A percentile compares a stretch with the other conserved stretches of the same genome.
Conservation (phyloP, 139 green algal genomes). For the Picochlorum costavermella region DNA sequence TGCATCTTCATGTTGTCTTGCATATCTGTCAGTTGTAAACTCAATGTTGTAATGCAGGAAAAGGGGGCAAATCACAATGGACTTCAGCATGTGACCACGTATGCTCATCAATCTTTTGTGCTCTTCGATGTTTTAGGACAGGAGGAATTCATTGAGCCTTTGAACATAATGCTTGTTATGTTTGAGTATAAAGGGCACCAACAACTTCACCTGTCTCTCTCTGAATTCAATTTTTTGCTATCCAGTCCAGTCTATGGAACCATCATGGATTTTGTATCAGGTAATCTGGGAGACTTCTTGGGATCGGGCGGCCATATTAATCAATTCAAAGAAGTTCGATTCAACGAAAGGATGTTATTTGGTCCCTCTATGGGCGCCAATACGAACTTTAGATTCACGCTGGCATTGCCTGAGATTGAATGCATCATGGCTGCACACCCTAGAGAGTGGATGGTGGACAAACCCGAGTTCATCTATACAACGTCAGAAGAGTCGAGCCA, state of each 20-base stretch:
- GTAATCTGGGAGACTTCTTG: conserved; percentile 32
- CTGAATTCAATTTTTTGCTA: conserved; percentile 16
- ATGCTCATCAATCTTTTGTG: too few species aligned
- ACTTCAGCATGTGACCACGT: too few species aligned
- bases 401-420: conserved; percentile 19
- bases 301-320: background rate
- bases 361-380: conserved; percentile 17
- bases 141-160: background rate
- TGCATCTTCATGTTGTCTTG: too few species aligned
- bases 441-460: conserved; percentile 16
- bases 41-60: too few species aligned
- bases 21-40: too few species aligned
- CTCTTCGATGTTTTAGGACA: background rate
- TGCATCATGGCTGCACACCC: conserved; percentile 35
- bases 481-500: background rate
- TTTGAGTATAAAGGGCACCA: conserved; percentile 2
- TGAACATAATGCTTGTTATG: background rate
- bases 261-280: conserved; percentile 33
- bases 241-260: conserved; percentile 31
- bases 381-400: conserved; percentile 35
- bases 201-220: conserved; percentile 38
- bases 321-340: conserved; percentile 12
- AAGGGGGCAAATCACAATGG: too few species aligned
- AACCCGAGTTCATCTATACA: conserved; percentile 6
- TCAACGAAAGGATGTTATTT: conserved; percentile 39